These are phyloP conservation scores for Luvunga scandens DNA, from an alignment of 345 rosid species.

Conservation along the genomic window DNA sequence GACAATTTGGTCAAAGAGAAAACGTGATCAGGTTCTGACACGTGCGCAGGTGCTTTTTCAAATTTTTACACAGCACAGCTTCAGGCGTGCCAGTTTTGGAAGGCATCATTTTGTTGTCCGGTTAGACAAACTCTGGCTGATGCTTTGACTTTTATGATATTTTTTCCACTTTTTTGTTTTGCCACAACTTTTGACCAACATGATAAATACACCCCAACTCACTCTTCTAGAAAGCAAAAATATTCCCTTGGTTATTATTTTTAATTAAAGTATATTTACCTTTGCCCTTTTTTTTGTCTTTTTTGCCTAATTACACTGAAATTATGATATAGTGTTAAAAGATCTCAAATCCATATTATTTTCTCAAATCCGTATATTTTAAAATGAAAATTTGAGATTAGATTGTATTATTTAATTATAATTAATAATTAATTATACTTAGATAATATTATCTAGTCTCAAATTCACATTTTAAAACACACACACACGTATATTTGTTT, in stretches of 20 bases:
- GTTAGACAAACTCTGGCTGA: constrained; percentile 22
- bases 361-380: too few species aligned
- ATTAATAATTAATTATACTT: too few species aligned
- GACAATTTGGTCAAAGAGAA: constrained; percentile 31
- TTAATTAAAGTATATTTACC: too few species aligned
- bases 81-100: constrained; percentile 33
- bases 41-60: not conserved
- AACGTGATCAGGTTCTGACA: constrained; percentile 18
- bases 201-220: not conserved
- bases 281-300: too few species aligned
- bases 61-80: constrained; percentile 6
- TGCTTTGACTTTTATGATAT: constrained; percentile 25
- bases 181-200: constrained; percentile 29
- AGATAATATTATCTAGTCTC: not conserved
- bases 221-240: not conserved
- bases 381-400: too few species aligned
- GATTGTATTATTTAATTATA: too few species aligned
- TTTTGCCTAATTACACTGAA: too few species aligned
- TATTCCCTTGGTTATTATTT: too few species aligned
- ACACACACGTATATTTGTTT: too few species aligned
- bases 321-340: too few species aligned
- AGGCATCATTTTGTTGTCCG: constrained; percentile 44
- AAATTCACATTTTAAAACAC: too few species aligned
- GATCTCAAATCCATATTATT: too few species aligned
- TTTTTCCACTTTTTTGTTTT: not conserved